Base-by-base conservation (phyloP, 176 grass and related monocot genomes). In the Raddia guianensis region DNA sequence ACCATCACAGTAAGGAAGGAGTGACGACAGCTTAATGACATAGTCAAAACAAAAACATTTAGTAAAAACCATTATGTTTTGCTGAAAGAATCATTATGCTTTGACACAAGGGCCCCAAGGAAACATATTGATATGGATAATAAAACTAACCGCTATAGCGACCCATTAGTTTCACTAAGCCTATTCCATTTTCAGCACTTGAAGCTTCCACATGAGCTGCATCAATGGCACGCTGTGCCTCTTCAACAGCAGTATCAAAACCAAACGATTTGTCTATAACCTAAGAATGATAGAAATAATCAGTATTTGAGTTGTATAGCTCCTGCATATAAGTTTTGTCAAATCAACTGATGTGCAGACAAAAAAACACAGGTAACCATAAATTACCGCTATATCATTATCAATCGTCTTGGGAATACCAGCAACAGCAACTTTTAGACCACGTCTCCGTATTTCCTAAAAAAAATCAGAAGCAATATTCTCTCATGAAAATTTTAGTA, bases 201-300 rank as follows among this genome's bases (percentile, higher is more conserved):
- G 75, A 91, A 79, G 90, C 90, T 86, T 99, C 96, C 83, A 99
- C 96, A 75, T 99, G 96, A 83, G 96, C 96, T 37, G 96, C 78
- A 86, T 99, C 87, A 89, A 99, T 99, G 45, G 96, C 96, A 35
- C 96, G 92, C 57, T 99, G 96, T n/a, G 96, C 96, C 87, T 99
- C 96, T 86, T 94, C 93, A 35, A 99, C 96, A 9, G 96, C 96
- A 32, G 92, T 88, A 90, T 99, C 96, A 86, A 99, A 99, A 62
- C 96, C 96, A 77, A 99, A 99, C 20, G 96, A 99, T 63, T 99
- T 99, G 79, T 99, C 96, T 11, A 99, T 99, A 63, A 99, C 81
- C 96, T 99, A 83, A 84, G n/a, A 75, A 89, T 59, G 8, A 80
- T 59, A 42, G 27, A 37, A 57, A 62, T 18, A 77, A 78, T 53